Evolutionary conservation across 208 protist genomes (phyloP).

Genomic region (Phytomonas francai): DNA sequence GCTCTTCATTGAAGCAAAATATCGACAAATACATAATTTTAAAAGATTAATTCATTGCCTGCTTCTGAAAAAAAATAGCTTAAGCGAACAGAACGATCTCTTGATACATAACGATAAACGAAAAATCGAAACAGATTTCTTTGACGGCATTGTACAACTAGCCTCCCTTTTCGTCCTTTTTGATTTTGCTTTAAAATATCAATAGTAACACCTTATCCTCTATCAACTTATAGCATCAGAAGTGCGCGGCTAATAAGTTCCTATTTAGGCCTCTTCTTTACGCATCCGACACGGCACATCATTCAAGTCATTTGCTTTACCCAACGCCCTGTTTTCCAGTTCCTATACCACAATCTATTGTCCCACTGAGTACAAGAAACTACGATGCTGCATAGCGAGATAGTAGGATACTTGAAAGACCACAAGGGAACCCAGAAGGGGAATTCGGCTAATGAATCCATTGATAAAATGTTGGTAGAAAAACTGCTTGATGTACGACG

Average conservation of each 20-base stretch:
- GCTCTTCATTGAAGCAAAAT: neutral
- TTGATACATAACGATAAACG: neutral
- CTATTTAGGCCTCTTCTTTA: neutral
- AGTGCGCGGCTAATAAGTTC: neutral
- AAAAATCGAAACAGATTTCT: neutral
- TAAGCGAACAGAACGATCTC: neutral
- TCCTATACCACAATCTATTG: conserved; percentile 19
- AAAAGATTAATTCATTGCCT: neutral
- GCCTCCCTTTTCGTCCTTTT: neutral
- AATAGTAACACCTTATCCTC: neutral
- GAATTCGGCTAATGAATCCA: conserved; percentile 65
- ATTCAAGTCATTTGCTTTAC: neutral
- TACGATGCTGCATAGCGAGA: conserved; percentile 79
- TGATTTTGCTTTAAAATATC: neutral
- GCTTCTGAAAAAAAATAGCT: neutral
- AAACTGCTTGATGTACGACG: conserved; percentile 51
- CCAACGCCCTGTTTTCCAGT: neutral
- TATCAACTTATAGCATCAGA: neutral
- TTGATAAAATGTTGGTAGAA: conserved; percentile 56
- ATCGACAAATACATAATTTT: neutral
- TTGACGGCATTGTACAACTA: neutral
- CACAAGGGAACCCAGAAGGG: conserved; percentile 54
- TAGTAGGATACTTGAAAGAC: conserved; percentile 59
- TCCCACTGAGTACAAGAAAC: conserved; percentile 73
- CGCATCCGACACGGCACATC: neutral